Base-by-base conservation (phyloP, 257 asterid species). In the Asclepias syriaca region DNA sequence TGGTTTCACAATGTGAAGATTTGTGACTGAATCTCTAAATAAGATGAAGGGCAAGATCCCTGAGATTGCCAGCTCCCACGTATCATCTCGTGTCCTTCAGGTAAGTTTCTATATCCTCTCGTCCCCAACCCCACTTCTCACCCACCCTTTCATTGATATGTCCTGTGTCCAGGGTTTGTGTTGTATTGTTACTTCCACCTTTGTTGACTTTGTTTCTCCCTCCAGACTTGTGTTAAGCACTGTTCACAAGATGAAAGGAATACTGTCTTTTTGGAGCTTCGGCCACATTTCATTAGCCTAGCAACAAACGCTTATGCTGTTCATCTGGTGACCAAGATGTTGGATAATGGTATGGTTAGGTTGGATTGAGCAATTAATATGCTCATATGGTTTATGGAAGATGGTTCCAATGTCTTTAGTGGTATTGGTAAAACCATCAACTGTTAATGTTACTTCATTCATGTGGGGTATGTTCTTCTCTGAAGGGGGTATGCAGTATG, bases 31-130 rank as follows among this genome's bases (percentile, higher is more conserved):
- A 80, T 95, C 99, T 69, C 71, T 95, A 60, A 80, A 74, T 72
- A 92, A 88, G 86, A 90, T 95, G 98, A 83, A 83, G 79, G 99
- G 96, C 76, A 95, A 91, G 85, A 90, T 88, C 74, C 84, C 92
- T 50, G 99, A 91, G 88, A 88, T 95, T 74, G 98, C 97, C 11
- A 69, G 96, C 76, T 88, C 97, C 59, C 98, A 90, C 39, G 87
- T 87, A 61, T 84, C 96, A 13, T 91, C 97, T 78, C 98, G 98
- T 75, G 89, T 95, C 81, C 97, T 95, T 80, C 99, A 94, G 99
- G 99, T 94, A 67, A 19, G 32, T 19, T 22, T 56, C 39, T 19
- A n/a, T 21, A 29, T 24, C 55, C 21, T 49, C 21, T 65, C 24
- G 12, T 4, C 18, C 21, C 65, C 32, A 18, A 58, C 48, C 40